phyloP scores from a whole-genome alignment of 1,284 basidiomycete genomes.

The Trametes hirsuta region DNA sequence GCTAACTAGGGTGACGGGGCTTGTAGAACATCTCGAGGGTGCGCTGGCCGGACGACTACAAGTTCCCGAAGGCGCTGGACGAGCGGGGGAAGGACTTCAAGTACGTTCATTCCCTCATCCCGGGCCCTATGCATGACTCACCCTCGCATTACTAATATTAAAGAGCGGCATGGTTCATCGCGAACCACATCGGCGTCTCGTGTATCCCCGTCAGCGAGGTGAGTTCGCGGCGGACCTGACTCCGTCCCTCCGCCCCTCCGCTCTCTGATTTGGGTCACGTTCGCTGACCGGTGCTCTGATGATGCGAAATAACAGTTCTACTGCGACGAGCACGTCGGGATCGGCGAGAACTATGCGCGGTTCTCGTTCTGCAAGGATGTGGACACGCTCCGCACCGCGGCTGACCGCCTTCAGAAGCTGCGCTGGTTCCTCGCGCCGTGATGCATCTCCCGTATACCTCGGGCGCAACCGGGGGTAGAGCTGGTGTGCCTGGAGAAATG shows the following conservation, averaged over 20 bases:
- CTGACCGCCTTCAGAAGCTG: conserved; percentile 64
- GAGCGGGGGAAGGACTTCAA: conserved; percentile 88
- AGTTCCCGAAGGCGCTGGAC: conserved; percentile 73
- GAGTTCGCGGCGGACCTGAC: too few species aligned
- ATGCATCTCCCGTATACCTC: too few species aligned
- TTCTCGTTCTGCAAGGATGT: conserved; percentile 94
- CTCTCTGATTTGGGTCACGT: too few species aligned
- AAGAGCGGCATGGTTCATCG: conserved; percentile 91
- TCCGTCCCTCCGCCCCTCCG: too few species aligned
- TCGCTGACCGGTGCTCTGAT: too few species aligned
- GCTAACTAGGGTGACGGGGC: not conserved
- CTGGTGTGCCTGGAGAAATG: too few species aligned
- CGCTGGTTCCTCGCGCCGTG: conserved; percentile 10
- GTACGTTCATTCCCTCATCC: too few species aligned
- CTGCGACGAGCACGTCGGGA: conserved; percentile 77
- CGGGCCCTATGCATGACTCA: too few species aligned
- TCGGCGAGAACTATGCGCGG: conserved; percentile 85
- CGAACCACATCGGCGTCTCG: conserved; percentile 85
- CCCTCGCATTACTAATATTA: too few species aligned
- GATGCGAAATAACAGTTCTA: conserved; percentile 67
- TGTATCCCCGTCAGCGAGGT: conserved; percentile 93
- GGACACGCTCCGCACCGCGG: conserved; percentile 78
- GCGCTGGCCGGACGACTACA: conserved; percentile 81
- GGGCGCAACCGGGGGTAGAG: too few species aligned
- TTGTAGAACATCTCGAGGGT: conserved; percentile 77